Percentiles rank a stretch among this genome's conserved stretches.
These are phyloP conservation scores for Entomortierella lignicola DNA, from an alignment of 192 early-diverging fungal genomes.

Conservation along the genomic window DNA sequence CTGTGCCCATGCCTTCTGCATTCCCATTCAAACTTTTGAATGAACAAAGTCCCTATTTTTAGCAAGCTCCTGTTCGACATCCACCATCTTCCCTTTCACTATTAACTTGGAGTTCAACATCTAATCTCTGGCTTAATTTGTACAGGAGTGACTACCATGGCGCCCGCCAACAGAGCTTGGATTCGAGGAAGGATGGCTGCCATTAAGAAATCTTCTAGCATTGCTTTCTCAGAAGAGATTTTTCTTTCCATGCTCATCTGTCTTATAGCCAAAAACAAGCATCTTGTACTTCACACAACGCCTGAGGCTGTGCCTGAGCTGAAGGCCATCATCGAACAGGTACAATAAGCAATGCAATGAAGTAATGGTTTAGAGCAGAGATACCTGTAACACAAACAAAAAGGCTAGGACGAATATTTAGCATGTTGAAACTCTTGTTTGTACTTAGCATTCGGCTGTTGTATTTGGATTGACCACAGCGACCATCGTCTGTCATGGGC, in stretches of 20 bases:
- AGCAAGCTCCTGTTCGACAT: no score
- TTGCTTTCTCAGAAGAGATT: conserved; percentile 63
- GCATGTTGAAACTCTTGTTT: no score
- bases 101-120: not conserved
- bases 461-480: conserved; percentile 61
- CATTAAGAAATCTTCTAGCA: conserved; percentile 53
- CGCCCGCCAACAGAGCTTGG: conserved; percentile 55
- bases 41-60: no score
- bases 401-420: not conserved
- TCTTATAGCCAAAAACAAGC: conserved; percentile 60
- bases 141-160: conserved; percentile 6
- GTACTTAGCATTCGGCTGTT: conserved; percentile 50
- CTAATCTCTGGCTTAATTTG: not conserved
- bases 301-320: conserved; percentile 57
- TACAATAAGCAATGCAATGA: conserved; percentile 8
- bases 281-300: conserved; percentile 59
- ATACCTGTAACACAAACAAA: no score
- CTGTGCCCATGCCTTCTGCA: no score
- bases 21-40: no score
- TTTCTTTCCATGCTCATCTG: conserved; percentile 68
- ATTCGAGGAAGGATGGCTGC: conserved; percentile 58
- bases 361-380: no score
- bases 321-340: conserved; percentile 59
- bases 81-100: not conserved
- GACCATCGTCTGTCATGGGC: conserved; percentile 55